These are phyloP conservation scores for Colletotrichum cuscutae DNA, from an alignment of 2,329 filamentous ascomycete genomes.

Conservation along the genomic window DNA sequence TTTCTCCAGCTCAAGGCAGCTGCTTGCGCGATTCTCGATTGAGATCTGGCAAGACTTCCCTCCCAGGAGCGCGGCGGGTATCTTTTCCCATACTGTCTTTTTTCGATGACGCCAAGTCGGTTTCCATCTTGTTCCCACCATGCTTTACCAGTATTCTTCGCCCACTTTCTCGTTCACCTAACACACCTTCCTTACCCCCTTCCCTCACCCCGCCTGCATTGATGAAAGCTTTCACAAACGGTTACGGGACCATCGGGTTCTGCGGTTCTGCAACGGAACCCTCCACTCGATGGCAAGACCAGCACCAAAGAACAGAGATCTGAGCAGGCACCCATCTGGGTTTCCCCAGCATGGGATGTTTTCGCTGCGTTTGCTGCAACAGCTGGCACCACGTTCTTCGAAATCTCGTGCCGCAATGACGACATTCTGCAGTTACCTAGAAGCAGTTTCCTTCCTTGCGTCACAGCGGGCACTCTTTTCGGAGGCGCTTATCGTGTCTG, in stretches of 20 bases:
- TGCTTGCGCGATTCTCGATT: neutral
- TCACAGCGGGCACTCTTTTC: conserved; percentile 11
- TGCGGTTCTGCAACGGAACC: conserved; percentile 25
- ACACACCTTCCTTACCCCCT: neutral
- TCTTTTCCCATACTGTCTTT: neutral
- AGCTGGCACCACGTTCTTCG: conserved; percentile 6
- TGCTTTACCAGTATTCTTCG: neutral
- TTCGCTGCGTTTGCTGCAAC: conserved; percentile 12
- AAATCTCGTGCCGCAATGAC: conserved; percentile 38
- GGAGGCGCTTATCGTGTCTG: conserved; percentile 11
- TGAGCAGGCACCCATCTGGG: conserved; percentile 40
- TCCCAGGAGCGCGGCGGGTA: neutral
- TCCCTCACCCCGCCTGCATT: conserved; percentile 33
- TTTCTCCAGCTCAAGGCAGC: neutral
- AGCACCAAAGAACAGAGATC: conserved; percentile 47
- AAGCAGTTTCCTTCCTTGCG: conserved; percentile 1
- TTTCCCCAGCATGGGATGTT: neutral
- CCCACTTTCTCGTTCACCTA: neutral
- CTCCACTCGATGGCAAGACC: conserved; percentile 36
- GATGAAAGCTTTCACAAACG: conserved; percentile 38
- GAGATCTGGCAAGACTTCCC: neutral
- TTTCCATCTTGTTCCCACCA: neutral
- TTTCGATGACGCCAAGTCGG: neutral
- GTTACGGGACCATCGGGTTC: conserved; percentile 31
- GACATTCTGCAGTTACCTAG: conserved; percentile 35